Percentiles rank a stretch among this genome's conserved stretches.
phyloP scores from a whole-genome alignment of 2,329 filamentous ascomycete genomes.

The Clarireedia monteithiana region DNA sequence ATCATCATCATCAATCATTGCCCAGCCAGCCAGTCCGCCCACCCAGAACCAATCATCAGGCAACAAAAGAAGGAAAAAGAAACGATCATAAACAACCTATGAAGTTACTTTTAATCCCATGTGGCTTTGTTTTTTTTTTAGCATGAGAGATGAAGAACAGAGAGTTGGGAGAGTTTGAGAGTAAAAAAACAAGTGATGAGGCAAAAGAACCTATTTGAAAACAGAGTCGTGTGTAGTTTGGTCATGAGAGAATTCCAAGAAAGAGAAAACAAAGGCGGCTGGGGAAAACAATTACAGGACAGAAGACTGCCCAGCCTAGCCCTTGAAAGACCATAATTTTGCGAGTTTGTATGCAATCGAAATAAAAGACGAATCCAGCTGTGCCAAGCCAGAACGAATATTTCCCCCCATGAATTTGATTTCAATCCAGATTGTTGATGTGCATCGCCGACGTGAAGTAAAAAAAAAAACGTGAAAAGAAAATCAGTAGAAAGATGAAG shows the following conservation, averaged over 20 bases:
- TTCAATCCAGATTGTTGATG: conserved; percentile 7
- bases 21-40: too few relatives aligned
- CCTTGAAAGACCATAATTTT: background rate
- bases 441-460: background rate
- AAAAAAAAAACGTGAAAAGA: background rate
- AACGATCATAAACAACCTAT: too few relatives aligned
- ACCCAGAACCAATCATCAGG: too few relatives aligned
- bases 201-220: conserved; percentile 10
- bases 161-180: conserved; percentile 1
- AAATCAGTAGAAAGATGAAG: conserved; percentile 8
- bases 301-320: background rate
- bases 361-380: conserved; percentile 3
- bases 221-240: conserved; percentile 6
- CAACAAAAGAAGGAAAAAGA: too few relatives aligned
- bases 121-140: too few relatives aligned
- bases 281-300: background rate
- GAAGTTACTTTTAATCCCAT: too few relatives aligned
- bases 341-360: conserved; percentile 5
- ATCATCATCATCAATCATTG: too few relatives aligned
- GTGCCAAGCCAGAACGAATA: background rate
- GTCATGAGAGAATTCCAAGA: background rate
- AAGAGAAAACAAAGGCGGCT: background rate
- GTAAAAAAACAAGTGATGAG: too few relatives aligned
- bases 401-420: conserved; percentile 1
- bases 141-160: too few relatives aligned